Evolutionary conservation across 192 early-diverging fungal species (phyloP).

Genomic region (Coemansia sp.): DNA sequence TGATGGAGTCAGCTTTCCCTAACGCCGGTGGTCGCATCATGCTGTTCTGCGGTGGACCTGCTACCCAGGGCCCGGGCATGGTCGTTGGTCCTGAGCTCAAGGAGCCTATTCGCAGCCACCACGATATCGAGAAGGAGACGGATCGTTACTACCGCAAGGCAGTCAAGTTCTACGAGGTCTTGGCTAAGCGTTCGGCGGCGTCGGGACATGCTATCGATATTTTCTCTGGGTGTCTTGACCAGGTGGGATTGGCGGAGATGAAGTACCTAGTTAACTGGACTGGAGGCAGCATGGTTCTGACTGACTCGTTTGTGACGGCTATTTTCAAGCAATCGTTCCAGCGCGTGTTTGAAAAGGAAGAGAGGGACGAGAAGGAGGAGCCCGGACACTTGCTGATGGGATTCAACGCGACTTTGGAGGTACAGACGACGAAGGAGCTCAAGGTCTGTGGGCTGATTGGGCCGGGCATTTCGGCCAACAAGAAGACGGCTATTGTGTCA

Average conservation of each 20-base stretch:
- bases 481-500: slow-evolving; percentile 86
- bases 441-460: slow-evolving; percentile 96
- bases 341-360: slow-evolving; percentile 88
- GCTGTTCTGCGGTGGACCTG: slow-evolving; percentile 89
- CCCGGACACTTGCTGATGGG: slow-evolving; percentile 90
- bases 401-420: slow-evolving; percentile 96
- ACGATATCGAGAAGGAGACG: slow-evolving; percentile 95
- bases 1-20: slow-evolving; percentile 91
- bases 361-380: slow-evolving; percentile 10
- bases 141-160: slow-evolving; percentile 93
- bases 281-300: slow-evolving; percentile 90
- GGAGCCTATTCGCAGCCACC: slow-evolving; percentile 96
- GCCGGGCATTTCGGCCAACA: slow-evolving; percentile 87
- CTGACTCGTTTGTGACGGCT: slow-evolving; percentile 91
- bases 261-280: slow-evolving; percentile 84
- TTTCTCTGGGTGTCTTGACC: slow-evolving; percentile 97
- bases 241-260: slow-evolving; percentile 97
- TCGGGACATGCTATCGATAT: slow-evolving; percentile 94
- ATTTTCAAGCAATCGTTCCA: slow-evolving; percentile 99
- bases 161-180: slow-evolving; percentile 87
- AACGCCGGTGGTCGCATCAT: slow-evolving; percentile 91
- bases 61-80: slow-evolving; percentile 93
- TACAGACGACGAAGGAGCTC: slow-evolving; percentile 93
- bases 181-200: slow-evolving; percentile 82
- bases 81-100: slow-evolving; percentile 89